phyloP scores from a whole-genome alignment of 257 asterid genomes.

The Cynanchum wilfordii region DNA sequence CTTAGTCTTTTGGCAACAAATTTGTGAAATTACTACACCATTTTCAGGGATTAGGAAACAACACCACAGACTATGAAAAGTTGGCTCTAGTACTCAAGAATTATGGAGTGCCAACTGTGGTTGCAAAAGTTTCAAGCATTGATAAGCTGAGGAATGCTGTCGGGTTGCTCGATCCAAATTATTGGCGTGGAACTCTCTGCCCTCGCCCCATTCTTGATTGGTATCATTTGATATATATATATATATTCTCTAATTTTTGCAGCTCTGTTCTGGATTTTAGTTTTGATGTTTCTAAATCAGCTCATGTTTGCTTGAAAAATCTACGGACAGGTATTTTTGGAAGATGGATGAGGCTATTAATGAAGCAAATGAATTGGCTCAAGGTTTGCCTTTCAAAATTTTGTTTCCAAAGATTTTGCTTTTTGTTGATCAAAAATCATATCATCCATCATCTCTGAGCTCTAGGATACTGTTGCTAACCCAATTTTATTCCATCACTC shows the following conservation, averaged over 20 bases:
- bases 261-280: background rate
- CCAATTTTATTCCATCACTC: background rate
- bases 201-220: conserved; percentile 97
- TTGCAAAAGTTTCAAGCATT: conserved; percentile 71
- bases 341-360: conserved; percentile 68
- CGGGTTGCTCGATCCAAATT: conserved; percentile 75
- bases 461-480: background rate
- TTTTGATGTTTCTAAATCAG: background rate
- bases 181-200: conserved; percentile 81
- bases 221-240: conserved; percentile 27
- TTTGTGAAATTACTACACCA: background rate
- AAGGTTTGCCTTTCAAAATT: conserved; percentile 37
- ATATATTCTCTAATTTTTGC: background rate
- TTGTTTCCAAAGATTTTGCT: background rate
- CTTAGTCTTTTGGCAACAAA: background rate
- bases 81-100: conserved; percentile 55
- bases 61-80: conserved; percentile 65
- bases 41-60: conserved; percentile 86
- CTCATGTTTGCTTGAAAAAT: background rate
- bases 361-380: conserved; percentile 70
- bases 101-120: conserved; percentile 66
- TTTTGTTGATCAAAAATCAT: background rate
- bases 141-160: conserved; percentile 98
- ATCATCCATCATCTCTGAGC: background rate
- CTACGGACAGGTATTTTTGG: conserved; percentile 55